Evolutionary conservation across 257 asterid species (phyloP).

Genomic region (Rauvolfia tetraphylla): DNA sequence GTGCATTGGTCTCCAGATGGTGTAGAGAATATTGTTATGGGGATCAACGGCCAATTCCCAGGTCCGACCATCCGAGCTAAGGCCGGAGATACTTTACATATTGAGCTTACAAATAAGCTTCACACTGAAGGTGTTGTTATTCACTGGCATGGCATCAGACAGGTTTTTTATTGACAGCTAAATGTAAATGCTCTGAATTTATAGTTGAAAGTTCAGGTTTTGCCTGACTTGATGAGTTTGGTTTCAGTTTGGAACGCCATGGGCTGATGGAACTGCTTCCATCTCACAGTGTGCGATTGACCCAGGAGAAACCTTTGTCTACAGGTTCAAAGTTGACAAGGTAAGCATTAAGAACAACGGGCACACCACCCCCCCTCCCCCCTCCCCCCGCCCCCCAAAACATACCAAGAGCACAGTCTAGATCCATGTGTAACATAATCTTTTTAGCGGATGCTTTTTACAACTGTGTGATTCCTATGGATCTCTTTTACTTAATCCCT

Average conservation of each 20-base stretch:
- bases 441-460: no score
- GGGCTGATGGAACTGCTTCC: conserved; percentile 89
- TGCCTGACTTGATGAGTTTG: neutral
- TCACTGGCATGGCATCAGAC: conserved; percentile 91
- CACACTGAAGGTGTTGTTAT: conserved; percentile 69
- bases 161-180: conserved; percentile 36
- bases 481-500: no score
- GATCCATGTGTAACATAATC: no score
- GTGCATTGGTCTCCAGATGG: conserved; percentile 76
- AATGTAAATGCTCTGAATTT: no score
- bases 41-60: conserved; percentile 74
- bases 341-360: conserved; percentile 17
- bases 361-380: no score
- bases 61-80: conserved; percentile 75
- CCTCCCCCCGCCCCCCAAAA: no score
- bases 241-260: conserved; percentile 73
- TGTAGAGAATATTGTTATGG: conserved; percentile 45
- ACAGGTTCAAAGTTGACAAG: conserved; percentile 59
- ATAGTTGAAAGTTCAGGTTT: neutral
- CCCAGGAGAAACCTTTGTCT: conserved; percentile 68
- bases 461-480: neutral
- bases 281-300: conserved; percentile 80
- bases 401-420: no score
- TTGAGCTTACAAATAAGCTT: conserved; percentile 65
- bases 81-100: conserved; percentile 56